Conservation (phyloP, 768 basidiomycete species). For the Amanita subjunquillea region DNA sequence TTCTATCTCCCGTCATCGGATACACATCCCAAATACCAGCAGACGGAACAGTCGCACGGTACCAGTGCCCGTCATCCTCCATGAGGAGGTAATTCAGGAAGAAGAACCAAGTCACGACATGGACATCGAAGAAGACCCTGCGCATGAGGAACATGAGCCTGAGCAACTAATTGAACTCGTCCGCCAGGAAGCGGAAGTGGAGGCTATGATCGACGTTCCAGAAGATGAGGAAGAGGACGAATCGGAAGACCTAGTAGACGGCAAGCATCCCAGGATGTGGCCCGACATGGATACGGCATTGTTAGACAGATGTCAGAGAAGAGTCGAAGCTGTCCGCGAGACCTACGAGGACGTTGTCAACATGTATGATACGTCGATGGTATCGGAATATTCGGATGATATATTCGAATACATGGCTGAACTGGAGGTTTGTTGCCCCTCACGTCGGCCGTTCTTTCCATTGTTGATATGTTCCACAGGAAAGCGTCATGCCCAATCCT, state of each 20-base stretch:
- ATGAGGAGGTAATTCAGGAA: constrained; percentile 30
- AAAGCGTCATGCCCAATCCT: constrained; percentile 80
- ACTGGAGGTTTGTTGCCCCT: constrained; percentile 59
- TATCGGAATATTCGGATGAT: constrained; percentile 97
- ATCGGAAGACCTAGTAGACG: constrained; percentile 16
- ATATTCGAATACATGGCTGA: constrained; percentile 95
- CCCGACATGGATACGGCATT: constrained; percentile 63
- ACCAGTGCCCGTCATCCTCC: constrained; percentile 30
- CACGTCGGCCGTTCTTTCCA: not conserved
- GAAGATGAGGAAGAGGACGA: constrained; percentile 29
- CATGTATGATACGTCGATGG: constrained; percentile 85
- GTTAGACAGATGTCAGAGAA: constrained; percentile 42
- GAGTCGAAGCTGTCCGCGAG: constrained; percentile 61
- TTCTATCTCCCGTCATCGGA: constrained; percentile 19
- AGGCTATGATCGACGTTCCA: constrained; percentile 51
- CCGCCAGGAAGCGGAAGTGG: constrained; percentile 45
- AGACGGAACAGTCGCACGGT: constrained; percentile 31
- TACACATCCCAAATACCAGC: constrained; percentile 16
- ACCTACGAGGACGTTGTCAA: constrained; percentile 63
- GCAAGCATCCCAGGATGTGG: constrained; percentile 49
- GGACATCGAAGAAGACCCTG: constrained; percentile 49
- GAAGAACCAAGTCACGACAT: constrained; percentile 36
- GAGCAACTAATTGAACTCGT: constrained; percentile 31
- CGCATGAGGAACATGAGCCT: constrained; percentile 12
- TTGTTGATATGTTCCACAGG: constrained; percentile 33